Base-by-base conservation (phyloP, 164 flowering plant genomes). In the Paratinospora sagittata region DNA sequence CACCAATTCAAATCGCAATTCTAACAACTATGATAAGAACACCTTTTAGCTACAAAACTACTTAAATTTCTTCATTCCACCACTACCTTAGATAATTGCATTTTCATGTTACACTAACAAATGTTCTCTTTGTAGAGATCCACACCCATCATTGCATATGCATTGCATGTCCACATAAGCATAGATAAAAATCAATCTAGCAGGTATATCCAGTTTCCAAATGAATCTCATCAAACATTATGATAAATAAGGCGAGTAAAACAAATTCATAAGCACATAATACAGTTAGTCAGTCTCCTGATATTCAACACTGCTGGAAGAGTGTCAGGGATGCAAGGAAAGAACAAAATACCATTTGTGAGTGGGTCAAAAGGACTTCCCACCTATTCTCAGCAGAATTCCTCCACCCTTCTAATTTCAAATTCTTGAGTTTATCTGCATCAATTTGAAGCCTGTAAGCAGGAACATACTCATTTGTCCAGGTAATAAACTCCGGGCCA, bases 341-440 rank as follows among this genome's bases (percentile, higher is more conserved):
- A 75, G 77, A 73, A 77, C 37, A 36, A 80, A 66, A 73, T 90
- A 95, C 97, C 99, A 95, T 90, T 82, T 95, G 99, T 73, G 88
- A 87, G 85, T 95, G 97, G 74, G 97, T 95, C 81, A 95, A 79
- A 74, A 85, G 83, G 73, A 87, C 88, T 85, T 91, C 97, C 90
- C 93, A 88, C 75, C 72, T 79, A 82, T 90, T 84, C 73, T 78
- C 85, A 27, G 75, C 80, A 47, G 80, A 78, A 72, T 81, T 81
- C 69, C 77, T 83, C 97, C 97, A 88, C 68, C 97, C 92, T 65
- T 86, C 87, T 45, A 88, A 75, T 73, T 88, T 87, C 58, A 83
- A 68, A 73, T 83, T 76, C 63, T 70, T 64, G 8, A 84, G 66
- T 75, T 67, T 81, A 66, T 73, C 73, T 24, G 82, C 74, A 74